A percentile compares a stretch with the other conserved stretches of the same genome.
Conservation (phyloP, 306 rosid species). For the Pueraria montana region DNA sequence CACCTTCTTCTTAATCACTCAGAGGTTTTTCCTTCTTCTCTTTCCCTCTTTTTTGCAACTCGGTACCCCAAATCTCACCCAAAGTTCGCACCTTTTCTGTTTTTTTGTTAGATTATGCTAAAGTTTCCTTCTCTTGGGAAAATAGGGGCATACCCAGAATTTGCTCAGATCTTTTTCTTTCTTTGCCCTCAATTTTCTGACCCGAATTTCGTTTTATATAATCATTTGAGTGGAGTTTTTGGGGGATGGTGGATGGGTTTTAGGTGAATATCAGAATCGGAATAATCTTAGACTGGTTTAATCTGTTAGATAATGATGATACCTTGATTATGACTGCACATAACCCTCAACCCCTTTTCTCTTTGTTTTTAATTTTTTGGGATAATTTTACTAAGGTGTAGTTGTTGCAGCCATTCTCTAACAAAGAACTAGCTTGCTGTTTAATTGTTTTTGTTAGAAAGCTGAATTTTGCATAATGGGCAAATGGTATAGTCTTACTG, state of each 20-base stretch:
- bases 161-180: not conserved
- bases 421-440: constrained; percentile 8
- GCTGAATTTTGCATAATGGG: constrained; percentile 9
- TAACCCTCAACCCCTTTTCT: constrained; percentile 10
- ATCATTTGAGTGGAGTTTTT: not conserved
- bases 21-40: constrained; percentile 60
- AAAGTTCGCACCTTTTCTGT: constrained; percentile 32
- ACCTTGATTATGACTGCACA: constrained; percentile 17
- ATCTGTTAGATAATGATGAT: constrained; percentile 1
- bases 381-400: not conserved
- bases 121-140: constrained; percentile 19
- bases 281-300: constrained; percentile 26
- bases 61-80: constrained; percentile 37
- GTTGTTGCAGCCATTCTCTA: constrained; percentile 13
- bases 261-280: not conserved
- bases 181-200: not conserved
- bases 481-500: constrained; percentile 18
- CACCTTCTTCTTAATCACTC: constrained; percentile 79
- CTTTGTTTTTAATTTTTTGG: not conserved
- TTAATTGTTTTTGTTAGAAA: constrained; percentile 33
- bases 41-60: not conserved
- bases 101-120: not conserved
- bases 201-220: not conserved
- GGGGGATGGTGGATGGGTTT: constrained; percentile 24
- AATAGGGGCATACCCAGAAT: constrained; percentile 33